phyloP scores from a whole-genome alignment of 148 eudicot species.

The Tetragonia tetragonoides region DNA sequence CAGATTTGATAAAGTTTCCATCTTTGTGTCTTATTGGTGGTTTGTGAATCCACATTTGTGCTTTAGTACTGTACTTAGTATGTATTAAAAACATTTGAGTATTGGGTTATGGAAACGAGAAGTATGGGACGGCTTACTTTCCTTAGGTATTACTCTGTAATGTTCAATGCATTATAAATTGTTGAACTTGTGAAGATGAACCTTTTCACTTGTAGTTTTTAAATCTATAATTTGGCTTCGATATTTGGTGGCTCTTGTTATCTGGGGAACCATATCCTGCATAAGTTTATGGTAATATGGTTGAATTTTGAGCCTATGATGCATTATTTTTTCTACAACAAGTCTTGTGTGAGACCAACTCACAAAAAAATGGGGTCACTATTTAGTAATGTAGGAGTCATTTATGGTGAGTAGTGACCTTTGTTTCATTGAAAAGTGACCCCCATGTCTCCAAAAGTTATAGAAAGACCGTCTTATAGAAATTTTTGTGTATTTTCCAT shows the following conservation, averaged over 20 bases:
- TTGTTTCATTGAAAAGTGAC: no score
- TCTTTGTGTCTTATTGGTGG: neutral
- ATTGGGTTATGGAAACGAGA: constrained; percentile 7
- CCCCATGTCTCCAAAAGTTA: no score
- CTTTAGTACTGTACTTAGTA: no score
- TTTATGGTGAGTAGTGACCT: no score
- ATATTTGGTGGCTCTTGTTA: constrained; percentile 8
- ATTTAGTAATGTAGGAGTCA: no score
- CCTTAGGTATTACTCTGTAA: neutral
- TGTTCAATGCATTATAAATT: constrained; percentile 1
- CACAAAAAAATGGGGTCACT: no score
- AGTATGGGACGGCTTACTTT: neutral
- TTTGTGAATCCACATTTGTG: neutral
- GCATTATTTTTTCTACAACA: no score
- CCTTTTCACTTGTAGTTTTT: neutral
- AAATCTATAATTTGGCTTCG: neutral
- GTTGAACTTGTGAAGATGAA: constrained; percentile 10
- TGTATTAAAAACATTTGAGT: neutral
- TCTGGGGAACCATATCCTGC: neutral
- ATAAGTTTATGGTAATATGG: neutral
- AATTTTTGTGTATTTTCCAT: no score
- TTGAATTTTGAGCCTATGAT: constrained; percentile 17
- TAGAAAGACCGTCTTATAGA: no score
- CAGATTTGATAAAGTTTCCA: neutral
- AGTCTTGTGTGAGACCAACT: no score